phyloP scores from a whole-genome alignment of 1,284 basidiomycete genomes.

The Ganoderma multipileum region DNA sequence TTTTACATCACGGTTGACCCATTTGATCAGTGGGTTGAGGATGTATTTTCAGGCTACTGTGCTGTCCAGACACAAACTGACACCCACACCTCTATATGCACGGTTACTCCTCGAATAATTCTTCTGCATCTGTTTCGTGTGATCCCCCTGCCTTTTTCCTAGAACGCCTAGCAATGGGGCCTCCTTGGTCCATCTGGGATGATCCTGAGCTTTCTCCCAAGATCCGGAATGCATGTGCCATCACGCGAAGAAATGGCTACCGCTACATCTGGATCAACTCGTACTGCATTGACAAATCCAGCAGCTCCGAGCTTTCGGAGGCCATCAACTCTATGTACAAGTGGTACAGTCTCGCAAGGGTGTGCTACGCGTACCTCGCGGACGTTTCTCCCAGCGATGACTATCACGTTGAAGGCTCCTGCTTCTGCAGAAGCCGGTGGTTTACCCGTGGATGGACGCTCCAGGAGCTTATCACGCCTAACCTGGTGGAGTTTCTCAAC shows the following conservation, averaged over 20 bases:
- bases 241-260: not conserved
- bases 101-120: too few species aligned
- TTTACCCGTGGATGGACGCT: slow-evolving; percentile 3
- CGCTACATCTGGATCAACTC: not conserved
- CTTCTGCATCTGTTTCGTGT: too few species aligned
- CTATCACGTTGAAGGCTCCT: not conserved
- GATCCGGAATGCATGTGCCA: not conserved
- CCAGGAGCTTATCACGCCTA: not conserved
- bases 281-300: slow-evolving; percentile 4
- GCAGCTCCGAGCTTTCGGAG: slow-evolving; percentile 6
- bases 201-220: not conserved
- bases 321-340: slow-evolving; percentile 1
- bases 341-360: not conserved
- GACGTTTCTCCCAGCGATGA: not conserved
- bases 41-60: too few species aligned
- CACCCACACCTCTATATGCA: too few species aligned
- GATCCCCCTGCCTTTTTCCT: too few species aligned
- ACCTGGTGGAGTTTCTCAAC: not conserved
- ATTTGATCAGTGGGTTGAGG: too few species aligned
- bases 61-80: too few species aligned
- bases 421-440: not conserved
- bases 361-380: not conserved
- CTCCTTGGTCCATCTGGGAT: too few species aligned
- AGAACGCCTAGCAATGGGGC: too few species aligned
- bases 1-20: too few species aligned